Base-by-base conservation (phyloP, 2,329 filamentous ascomycete genomes). In the Cladophialophora immunda region DNA sequence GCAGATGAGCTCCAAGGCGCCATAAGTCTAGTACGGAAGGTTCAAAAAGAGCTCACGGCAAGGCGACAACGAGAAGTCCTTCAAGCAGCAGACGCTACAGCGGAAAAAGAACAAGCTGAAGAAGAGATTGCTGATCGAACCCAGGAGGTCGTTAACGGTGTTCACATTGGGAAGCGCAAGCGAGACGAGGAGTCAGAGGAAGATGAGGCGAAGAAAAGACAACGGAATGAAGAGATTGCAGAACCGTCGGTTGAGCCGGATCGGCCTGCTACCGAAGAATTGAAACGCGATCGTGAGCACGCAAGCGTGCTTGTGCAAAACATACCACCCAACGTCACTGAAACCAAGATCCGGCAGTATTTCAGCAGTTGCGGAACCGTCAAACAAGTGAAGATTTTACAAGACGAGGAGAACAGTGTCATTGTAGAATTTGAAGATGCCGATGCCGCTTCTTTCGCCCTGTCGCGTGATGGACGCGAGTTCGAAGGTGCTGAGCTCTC, bases 331-430 rank as follows among this genome's bases (percentile, higher is more conserved):
- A 86, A 90, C 62, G 86, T 89, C 0, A 89, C 89, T 0, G 88
- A 92, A 74, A 89, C 87, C 13, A 90, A 90, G 73, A 81, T 98
- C 15, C 88, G 91, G 64, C 92, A 97, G 76, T 98, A 97, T 77
- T 98, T 99, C 81, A 90, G 90, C 75, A 92, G 94, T 69, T 96
- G 94, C 73, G 95, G 95, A 13, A 89, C 89, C 47, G 91, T 97
- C 75, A 92, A 93, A 73, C 90, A 89, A 69, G 82, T 97, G 34
- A 90, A 88, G 53, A 82, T 94, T 59, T 82, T 91, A 34, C 82
- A 82, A 36, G 89, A 92, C 52, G 84, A 88, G 55, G 82, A 82
- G n/a, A 80, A 85, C 54, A 89, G 89, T 3, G 93, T 93, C 1
- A 82, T 95, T 54, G 88, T 99, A 58, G 95, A 99, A 77, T 97